phyloP scores from a whole-genome alignment of 805 yeast genomes.

The Teunomyces gatunensis region DNA sequence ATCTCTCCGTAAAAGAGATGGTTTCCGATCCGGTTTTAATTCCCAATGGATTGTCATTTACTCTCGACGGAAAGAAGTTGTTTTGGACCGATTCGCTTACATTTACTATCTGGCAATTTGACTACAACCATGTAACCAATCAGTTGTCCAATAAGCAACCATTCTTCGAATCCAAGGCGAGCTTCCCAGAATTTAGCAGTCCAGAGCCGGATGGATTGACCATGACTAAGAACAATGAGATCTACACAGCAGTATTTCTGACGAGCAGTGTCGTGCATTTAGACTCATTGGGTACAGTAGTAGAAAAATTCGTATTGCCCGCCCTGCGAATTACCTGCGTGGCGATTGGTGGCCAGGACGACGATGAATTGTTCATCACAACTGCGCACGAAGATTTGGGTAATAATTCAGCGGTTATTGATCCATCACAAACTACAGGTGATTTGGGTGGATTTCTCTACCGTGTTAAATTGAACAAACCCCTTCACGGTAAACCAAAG shows the following conservation, averaged over 20 bases:
- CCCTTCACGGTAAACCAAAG: slow-evolving; percentile 26
- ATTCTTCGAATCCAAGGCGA: slow-evolving; percentile 15
- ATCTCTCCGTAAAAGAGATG: slow-evolving; percentile 31
- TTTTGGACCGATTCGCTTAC: slow-evolving; percentile 43
- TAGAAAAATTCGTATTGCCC: slow-evolving; percentile 56
- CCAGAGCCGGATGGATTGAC: slow-evolving; percentile 83
- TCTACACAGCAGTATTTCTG: slow-evolving; percentile 70
- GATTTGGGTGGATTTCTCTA: slow-evolving; percentile 65
- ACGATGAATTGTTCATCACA: slow-evolving; percentile 63
- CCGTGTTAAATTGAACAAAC: slow-evolving; percentile 37
- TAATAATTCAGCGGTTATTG: slow-evolving; percentile 30
- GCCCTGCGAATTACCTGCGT: slow-evolving; percentile 63
- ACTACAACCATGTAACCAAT: slow-evolving; percentile 31
- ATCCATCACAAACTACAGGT: slow-evolving; percentile 26
- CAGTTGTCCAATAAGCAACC: slow-evolving; percentile 25
- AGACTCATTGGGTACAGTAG: slow-evolving; percentile 46
- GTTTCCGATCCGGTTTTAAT: slow-evolving; percentile 36
- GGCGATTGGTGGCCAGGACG: slow-evolving; percentile 52
- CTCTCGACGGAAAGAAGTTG: slow-evolving; percentile 24
- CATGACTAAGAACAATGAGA: slow-evolving; percentile 49
- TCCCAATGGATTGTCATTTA: slow-evolving; percentile 63
- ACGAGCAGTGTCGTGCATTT: slow-evolving; percentile 56
- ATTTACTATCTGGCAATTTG: slow-evolving; percentile 34
- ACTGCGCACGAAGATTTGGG: slow-evolving; percentile 54
- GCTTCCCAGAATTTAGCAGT: slow-evolving; percentile 16